phyloP scores from a whole-genome alignment of 129 eudicot genomes.

The Saussurea involucrata region DNA sequence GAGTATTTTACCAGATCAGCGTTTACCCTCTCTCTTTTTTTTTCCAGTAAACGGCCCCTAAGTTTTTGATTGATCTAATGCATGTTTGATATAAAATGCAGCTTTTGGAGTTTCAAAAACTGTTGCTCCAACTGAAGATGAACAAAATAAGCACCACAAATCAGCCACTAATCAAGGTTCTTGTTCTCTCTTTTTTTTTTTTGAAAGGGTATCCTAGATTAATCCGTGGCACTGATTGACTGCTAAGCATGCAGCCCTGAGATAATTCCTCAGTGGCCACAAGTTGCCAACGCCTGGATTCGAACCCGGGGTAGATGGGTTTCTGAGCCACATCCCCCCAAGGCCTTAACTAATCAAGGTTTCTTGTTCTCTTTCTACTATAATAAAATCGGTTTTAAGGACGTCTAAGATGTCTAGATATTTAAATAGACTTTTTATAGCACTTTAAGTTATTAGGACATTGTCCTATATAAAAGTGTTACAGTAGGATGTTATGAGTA shows the following conservation, averaged over 20 bases:
- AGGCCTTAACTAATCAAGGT: slow-evolving; percentile 21
- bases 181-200: too few species aligned
- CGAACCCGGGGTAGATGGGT: too few species aligned
- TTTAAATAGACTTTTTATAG: not conserved
- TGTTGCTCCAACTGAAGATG: slow-evolving; percentile 39
- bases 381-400: too few species aligned
- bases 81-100: slow-evolving; percentile 27
- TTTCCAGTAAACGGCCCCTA: not conserved
- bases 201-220: too few species aligned
- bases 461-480: not conserved
- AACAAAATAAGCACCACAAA: slow-evolving; percentile 16
- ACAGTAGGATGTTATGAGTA: not conserved
- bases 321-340: too few species aligned
- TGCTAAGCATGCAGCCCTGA: too few species aligned
- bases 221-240: too few species aligned
- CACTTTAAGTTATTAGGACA: not conserved
- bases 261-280: too few species aligned
- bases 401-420: not conserved
- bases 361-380: not conserved
- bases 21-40: not conserved
- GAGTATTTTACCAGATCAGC: not conserved
- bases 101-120: slow-evolving; percentile 59
- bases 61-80: slow-evolving; percentile 18
- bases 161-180: slow-evolving; percentile 17
- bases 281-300: too few species aligned